Percentiles rank a stretch among this genome's conserved stretches.
phyloP scores from a whole-genome alignment of 805 yeast genomes.

The Saccharomyces jurei region DNA sequence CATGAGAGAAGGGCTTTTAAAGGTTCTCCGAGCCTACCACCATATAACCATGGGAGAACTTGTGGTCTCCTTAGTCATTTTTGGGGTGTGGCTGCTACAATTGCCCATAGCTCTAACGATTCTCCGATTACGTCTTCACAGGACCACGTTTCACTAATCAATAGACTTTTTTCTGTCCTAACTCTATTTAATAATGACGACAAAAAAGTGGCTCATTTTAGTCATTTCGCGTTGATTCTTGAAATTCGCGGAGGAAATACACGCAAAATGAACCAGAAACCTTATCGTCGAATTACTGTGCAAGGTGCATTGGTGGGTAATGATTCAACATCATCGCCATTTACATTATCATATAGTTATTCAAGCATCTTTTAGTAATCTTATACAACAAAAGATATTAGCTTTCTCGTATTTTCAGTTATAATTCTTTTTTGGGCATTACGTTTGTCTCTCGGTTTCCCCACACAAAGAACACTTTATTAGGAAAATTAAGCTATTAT shows the following conservation, averaged over 20 bases:
- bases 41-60: constrained; percentile 39
- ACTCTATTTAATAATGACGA: neutral
- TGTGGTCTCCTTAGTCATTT: constrained; percentile 36
- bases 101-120: constrained; percentile 32
- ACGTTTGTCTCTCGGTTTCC: neutral
- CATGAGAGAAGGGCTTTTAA: constrained; percentile 19
- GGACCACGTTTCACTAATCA: neutral
- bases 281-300: neutral
- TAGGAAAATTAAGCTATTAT: constrained; percentile 3
- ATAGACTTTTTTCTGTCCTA: neutral
- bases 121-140: neutral
- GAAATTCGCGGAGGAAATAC: neutral
- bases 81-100: constrained; percentile 44
- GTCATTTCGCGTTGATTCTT: neutral
- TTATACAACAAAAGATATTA: neutral
- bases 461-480: neutral
- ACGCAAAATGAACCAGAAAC: neutral
- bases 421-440: neutral
- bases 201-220: neutral
- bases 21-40: constrained; percentile 24
- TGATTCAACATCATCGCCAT: neutral
- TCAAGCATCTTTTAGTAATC: neutral
- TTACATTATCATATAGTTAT: neutral
- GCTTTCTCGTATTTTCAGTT: neutral
- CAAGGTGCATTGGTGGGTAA: neutral